phyloP scores from a whole-genome alignment of 495 filamentous ascomycete genomes.

The Penicillium crystallinum region DNA sequence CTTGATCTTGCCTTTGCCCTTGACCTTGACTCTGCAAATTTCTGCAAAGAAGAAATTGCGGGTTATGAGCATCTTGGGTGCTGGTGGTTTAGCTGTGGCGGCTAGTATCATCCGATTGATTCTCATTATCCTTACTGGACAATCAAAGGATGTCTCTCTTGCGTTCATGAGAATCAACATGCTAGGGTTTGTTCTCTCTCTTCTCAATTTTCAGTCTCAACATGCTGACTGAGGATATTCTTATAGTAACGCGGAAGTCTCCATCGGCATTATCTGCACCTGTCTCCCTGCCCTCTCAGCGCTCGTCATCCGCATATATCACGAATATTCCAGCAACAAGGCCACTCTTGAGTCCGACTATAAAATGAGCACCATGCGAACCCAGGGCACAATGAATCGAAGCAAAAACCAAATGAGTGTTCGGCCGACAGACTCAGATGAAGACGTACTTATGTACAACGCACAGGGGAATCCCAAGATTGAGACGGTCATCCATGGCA shows the following conservation, averaged over 20 bases:
- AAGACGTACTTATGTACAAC: conserved; percentile 24
- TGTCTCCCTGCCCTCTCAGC: conserved; percentile 36
- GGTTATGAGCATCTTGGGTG: conserved; percentile 31
- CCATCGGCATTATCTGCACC: conserved; percentile 37
- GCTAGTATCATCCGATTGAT: conserved; percentile 33
- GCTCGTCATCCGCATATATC: conserved; percentile 14
- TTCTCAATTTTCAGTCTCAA: too few relatives aligned
- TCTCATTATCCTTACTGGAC: conserved; percentile 25
- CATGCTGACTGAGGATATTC: not conserved
- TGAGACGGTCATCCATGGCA: conserved; percentile 18
- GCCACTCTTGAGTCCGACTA: conserved; percentile 11
- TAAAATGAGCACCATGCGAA: conserved; percentile 16
- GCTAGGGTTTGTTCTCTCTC: conserved; percentile 24
- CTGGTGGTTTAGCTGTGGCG: conserved; percentile 35
- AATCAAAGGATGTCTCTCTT: conserved; percentile 28
- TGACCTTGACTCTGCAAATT: conserved; percentile 32
- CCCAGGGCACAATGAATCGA: conserved; percentile 4
- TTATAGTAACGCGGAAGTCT: conserved; percentile 32
- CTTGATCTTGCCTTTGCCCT: conserved; percentile 29
- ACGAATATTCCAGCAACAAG: conserved; percentile 22
- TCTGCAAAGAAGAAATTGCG: conserved; percentile 28
- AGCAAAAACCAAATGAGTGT: conserved; percentile 16
- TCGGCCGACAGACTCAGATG: conserved; percentile 13
- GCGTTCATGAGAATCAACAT: conserved; percentile 36
- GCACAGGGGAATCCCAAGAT: conserved; percentile 21